phyloP scores from a whole-genome alignment of 2,329 filamentous ascomycete species.

The Cladosporium sphaerospermum region DNA sequence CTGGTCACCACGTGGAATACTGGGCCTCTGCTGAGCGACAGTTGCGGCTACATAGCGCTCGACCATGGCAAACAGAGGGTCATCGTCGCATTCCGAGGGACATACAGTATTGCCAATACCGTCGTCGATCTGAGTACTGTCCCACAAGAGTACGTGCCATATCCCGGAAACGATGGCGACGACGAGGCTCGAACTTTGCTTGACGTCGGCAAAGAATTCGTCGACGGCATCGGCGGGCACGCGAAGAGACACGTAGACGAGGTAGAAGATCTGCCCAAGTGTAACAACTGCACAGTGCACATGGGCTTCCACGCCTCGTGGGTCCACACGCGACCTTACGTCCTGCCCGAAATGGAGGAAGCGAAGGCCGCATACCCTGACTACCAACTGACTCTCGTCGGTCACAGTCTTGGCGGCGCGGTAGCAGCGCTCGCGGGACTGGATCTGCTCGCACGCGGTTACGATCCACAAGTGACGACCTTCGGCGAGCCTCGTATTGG shows the following conservation, averaged over 20 bases:
- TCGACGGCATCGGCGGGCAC: conserved; percentile 11
- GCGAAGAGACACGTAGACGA: conserved; percentile 27
- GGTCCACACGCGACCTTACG: conserved; percentile 62
- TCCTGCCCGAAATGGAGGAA: conserved; percentile 61
- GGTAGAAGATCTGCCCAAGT: conserved; percentile 46
- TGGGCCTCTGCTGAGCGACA: conserved; percentile 77
- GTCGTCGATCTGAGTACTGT: conserved; percentile 84
- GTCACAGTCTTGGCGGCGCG: conserved; percentile 87
- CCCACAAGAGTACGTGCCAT: conserved; percentile 86
- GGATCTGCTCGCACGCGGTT: conserved; percentile 72
- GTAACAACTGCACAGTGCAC: conserved; percentile 86
- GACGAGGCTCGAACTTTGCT: conserved; percentile 23
- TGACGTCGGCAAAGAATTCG: conserved; percentile 13
- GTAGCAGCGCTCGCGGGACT: conserved; percentile 81
- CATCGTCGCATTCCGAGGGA: conserved; percentile 85
- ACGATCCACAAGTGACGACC: conserved; percentile 73
- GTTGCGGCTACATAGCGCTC: conserved; percentile 89
- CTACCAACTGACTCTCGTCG: conserved; percentile 72
- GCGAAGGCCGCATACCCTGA: conserved; percentile 57
- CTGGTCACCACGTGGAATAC: conserved; percentile 86
- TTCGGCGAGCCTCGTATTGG: conserved; percentile 77
- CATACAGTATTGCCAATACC: conserved; percentile 88
- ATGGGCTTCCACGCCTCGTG: conserved; percentile 83
- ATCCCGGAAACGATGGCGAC: conserved; percentile 51
- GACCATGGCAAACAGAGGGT: conserved; percentile 65